A percentile compares a stretch with the other conserved stretches of the same genome.
phyloP scores from a whole-genome alignment of 371 early-diverging fungal genomes.

The Nematocida ausubeli region DNA sequence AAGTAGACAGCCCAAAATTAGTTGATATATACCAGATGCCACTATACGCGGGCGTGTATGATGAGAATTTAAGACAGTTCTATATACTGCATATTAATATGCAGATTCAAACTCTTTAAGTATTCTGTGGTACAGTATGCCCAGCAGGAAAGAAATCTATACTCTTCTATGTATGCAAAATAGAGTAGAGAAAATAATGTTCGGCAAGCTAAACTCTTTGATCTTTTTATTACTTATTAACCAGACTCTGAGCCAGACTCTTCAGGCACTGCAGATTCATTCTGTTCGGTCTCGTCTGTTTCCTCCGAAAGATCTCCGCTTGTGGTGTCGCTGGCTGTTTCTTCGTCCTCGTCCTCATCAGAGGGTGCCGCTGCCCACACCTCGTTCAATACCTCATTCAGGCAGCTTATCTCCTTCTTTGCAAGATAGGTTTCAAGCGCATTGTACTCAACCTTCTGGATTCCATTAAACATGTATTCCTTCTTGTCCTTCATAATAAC shows the following conservation, averaged over 20 bases:
- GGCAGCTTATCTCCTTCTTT: conserved; percentile 58
- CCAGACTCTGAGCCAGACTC: neutral
- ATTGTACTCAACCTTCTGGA: conserved; percentile 66
- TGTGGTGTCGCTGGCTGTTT: conserved; percentile 50
- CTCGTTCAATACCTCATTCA: conserved; percentile 65
- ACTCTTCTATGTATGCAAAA: no score
- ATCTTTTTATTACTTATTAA: neutral
- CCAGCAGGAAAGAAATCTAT: no score
- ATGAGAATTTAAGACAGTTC: no score
- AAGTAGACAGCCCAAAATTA: no score
- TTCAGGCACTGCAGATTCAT: neutral
- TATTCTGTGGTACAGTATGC: no score
- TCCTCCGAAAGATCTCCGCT: conserved; percentile 22
- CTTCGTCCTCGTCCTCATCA: conserved; percentile 58
- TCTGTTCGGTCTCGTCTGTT: neutral
- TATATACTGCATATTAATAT: no score
- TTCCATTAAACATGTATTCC: conserved; percentile 61
- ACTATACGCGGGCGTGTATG: no score
- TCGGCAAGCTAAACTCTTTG: no score
- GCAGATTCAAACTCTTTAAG: no score
- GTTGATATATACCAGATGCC: no score
- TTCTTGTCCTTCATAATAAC: conserved; percentile 55
- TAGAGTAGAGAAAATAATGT: no score
- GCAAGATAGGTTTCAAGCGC: conserved; percentile 64
- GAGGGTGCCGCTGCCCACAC: conserved; percentile 32